Base-by-base conservation (phyloP, 768 basidiomycete species). In the Cyclocybe aegerita region DNA sequence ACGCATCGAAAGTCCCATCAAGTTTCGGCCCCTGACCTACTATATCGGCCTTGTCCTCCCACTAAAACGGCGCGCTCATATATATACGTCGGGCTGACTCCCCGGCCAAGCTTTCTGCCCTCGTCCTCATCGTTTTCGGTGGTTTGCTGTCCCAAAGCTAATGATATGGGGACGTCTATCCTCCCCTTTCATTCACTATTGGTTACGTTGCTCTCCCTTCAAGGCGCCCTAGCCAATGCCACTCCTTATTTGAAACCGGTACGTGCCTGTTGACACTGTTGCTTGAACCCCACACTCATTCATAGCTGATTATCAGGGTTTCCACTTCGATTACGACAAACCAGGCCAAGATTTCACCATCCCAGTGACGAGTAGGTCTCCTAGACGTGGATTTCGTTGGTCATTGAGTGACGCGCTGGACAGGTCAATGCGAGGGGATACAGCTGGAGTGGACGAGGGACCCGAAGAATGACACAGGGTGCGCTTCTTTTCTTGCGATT, bases 341-440 rank as follows among this genome's bases (percentile, higher is more conserved):
- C 54, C 61, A 10, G 54, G 56, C 36, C 59, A 65, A 47, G 54
- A 60, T 11, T 60, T 65, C 5, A 59, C 64, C 1, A 51, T 72
- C 47, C 71, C 72, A 15, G 57, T 71, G 29, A 69, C 70, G 43
- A 61, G 70, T 70, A 16, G 11, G 60, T 50, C 15, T 15, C 15
- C 23, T 23, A 23, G 23, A 23, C 23, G 23, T 4, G 23, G 14
- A 17, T 11, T 23, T 31, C 9, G 4, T 44, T 30, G 6, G 14
- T 14, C 33, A 10, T 14, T 15, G 4, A 23, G 4, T 23, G 23
- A 23, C 23, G 23, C 23, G 23, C 23, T 23, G 23, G 23, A 7
- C 47, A 72, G 72, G 62, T 29, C 72, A 75, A 53, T 75, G 74
- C 54, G 69, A 73, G 45, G 58, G 55, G 9, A 62, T 75, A 42